Conservation (phyloP, 805 yeast species). For the Candida boleticola region DNA sequence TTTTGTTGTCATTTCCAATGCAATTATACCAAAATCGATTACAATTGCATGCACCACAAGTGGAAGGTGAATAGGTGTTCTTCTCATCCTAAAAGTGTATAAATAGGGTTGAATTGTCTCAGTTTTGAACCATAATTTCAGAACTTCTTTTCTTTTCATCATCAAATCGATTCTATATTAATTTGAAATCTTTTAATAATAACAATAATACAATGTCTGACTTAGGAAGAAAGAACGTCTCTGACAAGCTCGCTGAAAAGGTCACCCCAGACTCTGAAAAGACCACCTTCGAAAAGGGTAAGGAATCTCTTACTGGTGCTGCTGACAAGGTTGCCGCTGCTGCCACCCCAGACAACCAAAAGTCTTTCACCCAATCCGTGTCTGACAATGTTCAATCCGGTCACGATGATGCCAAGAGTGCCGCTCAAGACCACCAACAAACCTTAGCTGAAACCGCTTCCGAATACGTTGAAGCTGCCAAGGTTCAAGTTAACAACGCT, state of each 20-base stretch:
- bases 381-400: slow-evolving; percentile 61
- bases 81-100: too few relatives aligned
- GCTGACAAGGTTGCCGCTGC: slow-evolving; percentile 62
- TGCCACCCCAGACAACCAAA: slow-evolving; percentile 62
- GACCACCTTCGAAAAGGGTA: slow-evolving; percentile 59
- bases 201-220: slow-evolving; percentile 37
- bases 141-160: too few relatives aligned
- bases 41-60: too few relatives aligned
- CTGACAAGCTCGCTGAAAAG: slow-evolving; percentile 66
- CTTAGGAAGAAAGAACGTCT: slow-evolving; percentile 72
- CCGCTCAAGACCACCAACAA: slow-evolving; percentile 15
- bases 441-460: slow-evolving; percentile 42
- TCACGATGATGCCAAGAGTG: slow-evolving; percentile 48
- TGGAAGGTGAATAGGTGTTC: too few relatives aligned
- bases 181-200: too few relatives aligned
- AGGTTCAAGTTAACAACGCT: slow-evolving; percentile 51
- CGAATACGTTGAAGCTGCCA: slow-evolving; percentile 53
- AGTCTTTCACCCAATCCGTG: slow-evolving; percentile 67
- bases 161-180: too few relatives aligned
- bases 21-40: too few relatives aligned
- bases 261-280: slow-evolving; percentile 73
- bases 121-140: too few relatives aligned
- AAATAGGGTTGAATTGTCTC: too few relatives aligned
- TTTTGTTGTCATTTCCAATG: too few relatives aligned
- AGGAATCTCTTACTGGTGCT: slow-evolving; percentile 67